phyloP scores from a whole-genome alignment of 208 protist species.

The Polymyxa betae region DNA sequence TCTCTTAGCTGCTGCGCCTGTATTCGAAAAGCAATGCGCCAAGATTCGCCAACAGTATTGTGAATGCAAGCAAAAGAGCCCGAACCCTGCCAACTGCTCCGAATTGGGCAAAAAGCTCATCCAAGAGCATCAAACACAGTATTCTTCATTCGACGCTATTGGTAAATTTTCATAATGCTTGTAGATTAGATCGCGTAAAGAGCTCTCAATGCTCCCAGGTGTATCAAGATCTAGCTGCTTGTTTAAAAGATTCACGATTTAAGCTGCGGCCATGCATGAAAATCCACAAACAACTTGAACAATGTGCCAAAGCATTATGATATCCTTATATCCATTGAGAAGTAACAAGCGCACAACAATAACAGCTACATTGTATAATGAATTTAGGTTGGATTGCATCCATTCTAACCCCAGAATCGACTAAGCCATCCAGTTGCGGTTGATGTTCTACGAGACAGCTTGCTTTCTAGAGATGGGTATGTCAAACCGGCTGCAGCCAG shows the following conservation, averaged over 20 bases:
- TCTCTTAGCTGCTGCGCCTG: not conserved
- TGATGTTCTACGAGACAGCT: not conserved
- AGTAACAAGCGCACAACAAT: not conserved
- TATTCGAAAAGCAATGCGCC: not conserved
- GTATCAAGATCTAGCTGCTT: not conserved
- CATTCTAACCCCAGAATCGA: conserved; percentile 41
- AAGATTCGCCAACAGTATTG: not conserved
- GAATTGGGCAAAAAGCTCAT: not conserved
- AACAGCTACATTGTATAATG: not conserved
- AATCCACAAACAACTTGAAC: not conserved
- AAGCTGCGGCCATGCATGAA: not conserved
- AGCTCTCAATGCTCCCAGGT: not conserved
- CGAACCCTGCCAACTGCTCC: not conserved
- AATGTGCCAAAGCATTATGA: not conserved
- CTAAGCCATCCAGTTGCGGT: not conserved
- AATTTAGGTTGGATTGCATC: no score
- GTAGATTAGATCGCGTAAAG: not conserved
- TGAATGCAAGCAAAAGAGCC: not conserved
- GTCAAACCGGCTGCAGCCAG: not conserved
- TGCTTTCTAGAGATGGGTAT: not conserved
- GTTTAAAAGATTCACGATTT: not conserved
- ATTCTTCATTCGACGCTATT: not conserved
- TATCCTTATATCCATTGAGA: not conserved
- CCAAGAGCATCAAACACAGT: not conserved
- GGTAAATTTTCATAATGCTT: not conserved